Conservation (phyloP, 1,139 yeast genomes). For the Nakaseomyces kungkrabaensis region DNA sequence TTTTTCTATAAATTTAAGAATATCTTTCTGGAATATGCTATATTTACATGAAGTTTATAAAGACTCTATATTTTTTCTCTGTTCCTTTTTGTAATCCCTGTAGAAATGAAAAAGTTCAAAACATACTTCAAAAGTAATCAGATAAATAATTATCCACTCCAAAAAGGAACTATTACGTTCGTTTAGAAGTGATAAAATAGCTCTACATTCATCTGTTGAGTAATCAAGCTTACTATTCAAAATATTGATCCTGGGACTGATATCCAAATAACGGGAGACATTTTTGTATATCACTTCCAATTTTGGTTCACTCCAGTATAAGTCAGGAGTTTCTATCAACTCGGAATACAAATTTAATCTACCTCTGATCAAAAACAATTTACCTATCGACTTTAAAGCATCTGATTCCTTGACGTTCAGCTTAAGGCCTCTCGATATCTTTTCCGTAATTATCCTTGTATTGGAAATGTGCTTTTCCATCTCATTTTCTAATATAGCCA, state of each 20-base stretch:
- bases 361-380: constrained; percentile 64
- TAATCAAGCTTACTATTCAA: constrained; percentile 79
- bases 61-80: not conserved
- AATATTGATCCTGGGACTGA: constrained; percentile 65
- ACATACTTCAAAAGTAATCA: constrained; percentile 75
- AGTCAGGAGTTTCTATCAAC: constrained; percentile 81
- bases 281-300: constrained; percentile 65
- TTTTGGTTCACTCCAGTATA: constrained; percentile 87
- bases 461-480: constrained; percentile 56
- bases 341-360: constrained; percentile 80
- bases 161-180: constrained; percentile 68
- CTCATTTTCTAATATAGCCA: constrained; percentile 66
- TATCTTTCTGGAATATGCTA: too few relatives aligned
- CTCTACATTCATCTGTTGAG: constrained; percentile 80
- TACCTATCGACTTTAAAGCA: constrained; percentile 61
- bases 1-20: too few relatives aligned
- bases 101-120: constrained; percentile 63
- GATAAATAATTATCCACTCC: constrained; percentile 79
- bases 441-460: constrained; percentile 56
- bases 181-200: constrained; percentile 60
- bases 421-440: constrained; percentile 52
- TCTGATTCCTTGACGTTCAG: constrained; percentile 53
- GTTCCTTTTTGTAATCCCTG: constrained; percentile 1
- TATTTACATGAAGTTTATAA: not conserved
- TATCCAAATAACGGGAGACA: constrained; percentile 63